Percentiles rank a stretch among this genome's conserved stretches.
phyloP scores from a whole-genome alignment of 192 early-diverging fungal species.

The Funneliformis mosseae region DNA sequence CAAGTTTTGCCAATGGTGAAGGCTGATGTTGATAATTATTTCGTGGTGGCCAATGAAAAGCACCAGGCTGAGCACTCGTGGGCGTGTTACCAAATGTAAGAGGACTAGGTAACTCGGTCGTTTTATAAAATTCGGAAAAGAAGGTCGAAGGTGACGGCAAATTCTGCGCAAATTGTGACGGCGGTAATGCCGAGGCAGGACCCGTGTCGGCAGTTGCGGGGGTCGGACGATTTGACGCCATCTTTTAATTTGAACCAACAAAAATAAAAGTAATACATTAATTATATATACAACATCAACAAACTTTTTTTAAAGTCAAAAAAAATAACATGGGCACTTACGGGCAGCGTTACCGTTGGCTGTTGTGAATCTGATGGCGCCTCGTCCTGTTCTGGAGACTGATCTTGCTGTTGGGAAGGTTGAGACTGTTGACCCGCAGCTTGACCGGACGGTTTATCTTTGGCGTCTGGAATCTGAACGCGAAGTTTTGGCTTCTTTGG shows the following conservation, averaged over 20 bases:
- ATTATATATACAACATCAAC: background rate
- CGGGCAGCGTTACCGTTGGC: background rate
- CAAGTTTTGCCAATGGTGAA: slow-evolving; percentile 52
- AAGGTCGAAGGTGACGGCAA: slow-evolving; percentile 77
- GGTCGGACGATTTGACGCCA: slow-evolving; percentile 27
- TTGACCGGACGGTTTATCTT: background rate
- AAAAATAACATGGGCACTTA: background rate
- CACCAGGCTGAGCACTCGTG: slow-evolving; percentile 58
- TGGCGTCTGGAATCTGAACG: slow-evolving; percentile 31
- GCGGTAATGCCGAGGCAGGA: slow-evolving; percentile 69
- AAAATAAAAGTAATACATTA: background rate
- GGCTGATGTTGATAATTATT: slow-evolving; percentile 47
- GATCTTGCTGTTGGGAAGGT: slow-evolving; percentile 4
- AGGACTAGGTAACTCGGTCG: slow-evolving; percentile 72
- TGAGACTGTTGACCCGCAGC: slow-evolving; percentile 7
- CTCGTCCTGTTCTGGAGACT: slow-evolving; percentile 4
- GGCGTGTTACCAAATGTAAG: slow-evolving; percentile 77
- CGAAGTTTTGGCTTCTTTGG: slow-evolving; percentile 38
- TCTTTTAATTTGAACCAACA: background rate
- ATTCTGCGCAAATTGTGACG: slow-evolving; percentile 68
- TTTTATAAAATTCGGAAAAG: slow-evolving; percentile 76
- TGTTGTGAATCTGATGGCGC: slow-evolving; percentile 23
- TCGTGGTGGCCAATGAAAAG: slow-evolving; percentile 72
- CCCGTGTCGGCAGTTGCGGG: slow-evolving; percentile 52
- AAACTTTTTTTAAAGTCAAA: too few species aligned